Percentiles rank a stretch among this genome's conserved stretches.
These are phyloP conservation scores for Achaetomium macrosporum DNA, from an alignment of 2,329 filamentous ascomycete species.

Conservation along the genomic window DNA sequence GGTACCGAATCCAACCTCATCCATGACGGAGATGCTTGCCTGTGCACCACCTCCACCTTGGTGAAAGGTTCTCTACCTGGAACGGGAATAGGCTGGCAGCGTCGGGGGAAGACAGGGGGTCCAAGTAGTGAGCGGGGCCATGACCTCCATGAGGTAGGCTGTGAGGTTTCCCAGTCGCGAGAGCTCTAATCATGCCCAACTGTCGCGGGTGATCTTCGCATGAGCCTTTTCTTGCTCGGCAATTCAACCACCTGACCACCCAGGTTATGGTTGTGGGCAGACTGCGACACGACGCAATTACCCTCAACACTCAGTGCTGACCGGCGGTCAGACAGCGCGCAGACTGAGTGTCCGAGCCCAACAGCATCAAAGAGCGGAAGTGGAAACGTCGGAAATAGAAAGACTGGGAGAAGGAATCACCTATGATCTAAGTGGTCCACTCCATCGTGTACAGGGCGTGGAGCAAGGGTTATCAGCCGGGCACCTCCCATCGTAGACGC, in stretches of 20 bases:
- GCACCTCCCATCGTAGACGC: no score
- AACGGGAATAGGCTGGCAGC: neutral
- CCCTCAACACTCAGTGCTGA: slow-evolving; percentile 3
- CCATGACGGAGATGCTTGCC: slow-evolving; percentile 7
- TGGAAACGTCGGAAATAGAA: no score
- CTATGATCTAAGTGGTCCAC: no score
- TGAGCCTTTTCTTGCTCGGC: neutral
- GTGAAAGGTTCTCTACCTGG: neutral
- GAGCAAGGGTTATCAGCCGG: no score
- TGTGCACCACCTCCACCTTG: slow-evolving; percentile 6
- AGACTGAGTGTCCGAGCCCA: no score
- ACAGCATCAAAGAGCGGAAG: no score
- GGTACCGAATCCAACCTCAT: slow-evolving; percentile 20
- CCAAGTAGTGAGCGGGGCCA: neutral
- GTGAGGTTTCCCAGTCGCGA: neutral
- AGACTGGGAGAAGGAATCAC: no score
- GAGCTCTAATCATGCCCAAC: neutral
- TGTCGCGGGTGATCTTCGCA: neutral
- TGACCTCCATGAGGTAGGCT: neutral
- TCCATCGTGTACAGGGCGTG: no score
- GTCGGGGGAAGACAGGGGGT: neutral
- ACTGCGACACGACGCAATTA: slow-evolving; percentile 14
- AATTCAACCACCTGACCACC: slow-evolving; percentile 5
- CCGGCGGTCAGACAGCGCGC: no score
- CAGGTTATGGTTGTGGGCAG: slow-evolving; percentile 8